Evolutionary conservation across 129 eudicot genomes (phyloP).

Genomic region (Smallanthus sonchifolius): DNA sequence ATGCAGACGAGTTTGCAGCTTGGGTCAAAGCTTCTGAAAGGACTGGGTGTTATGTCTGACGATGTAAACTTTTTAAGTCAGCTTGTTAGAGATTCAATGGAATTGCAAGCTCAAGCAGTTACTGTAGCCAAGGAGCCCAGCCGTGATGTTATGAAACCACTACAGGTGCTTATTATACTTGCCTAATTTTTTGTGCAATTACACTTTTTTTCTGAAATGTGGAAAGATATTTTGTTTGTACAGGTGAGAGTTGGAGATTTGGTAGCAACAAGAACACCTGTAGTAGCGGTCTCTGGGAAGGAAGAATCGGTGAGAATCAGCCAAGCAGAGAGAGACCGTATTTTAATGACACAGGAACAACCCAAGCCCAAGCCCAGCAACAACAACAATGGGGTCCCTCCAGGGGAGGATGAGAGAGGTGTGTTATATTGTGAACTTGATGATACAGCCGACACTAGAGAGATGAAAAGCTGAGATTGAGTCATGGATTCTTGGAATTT

Average conservation of each 20-base stretch:
- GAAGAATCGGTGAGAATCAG: conserved; percentile 37
- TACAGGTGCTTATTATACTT: conserved; percentile 47
- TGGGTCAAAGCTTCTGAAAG: conserved; percentile 92
- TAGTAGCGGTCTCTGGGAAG: conserved; percentile 13
- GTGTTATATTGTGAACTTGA: conserved; percentile 54
- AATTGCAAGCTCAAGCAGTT: conserved; percentile 71
- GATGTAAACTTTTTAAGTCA: conserved; percentile 79
- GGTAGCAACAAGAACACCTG: conserved; percentile 34
- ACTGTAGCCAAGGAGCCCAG: conserved; percentile 43
- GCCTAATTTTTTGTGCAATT: background rate
- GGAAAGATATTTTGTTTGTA: background rate
- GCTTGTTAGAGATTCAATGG: conserved; percentile 88
- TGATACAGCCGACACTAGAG: conserved; percentile 1
- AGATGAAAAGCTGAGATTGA: background rate
- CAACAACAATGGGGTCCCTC: background rate
- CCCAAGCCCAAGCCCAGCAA: conserved; percentile 13
- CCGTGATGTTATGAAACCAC: conserved; percentile 55
- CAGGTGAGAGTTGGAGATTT: conserved; percentile 70
- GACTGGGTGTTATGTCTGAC: conserved; percentile 95
- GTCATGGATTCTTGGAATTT: background rate
- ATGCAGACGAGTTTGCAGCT: conserved; percentile 95
- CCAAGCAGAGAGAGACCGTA: conserved; percentile 30
- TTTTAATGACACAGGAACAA: conserved; percentile 31
- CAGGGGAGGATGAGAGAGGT: conserved; percentile 45
- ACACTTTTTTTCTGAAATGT: background rate